Base-by-base conservation (phyloP, 2,329 filamentous ascomycete genomes). In the Leptographium lundbergii region DNA sequence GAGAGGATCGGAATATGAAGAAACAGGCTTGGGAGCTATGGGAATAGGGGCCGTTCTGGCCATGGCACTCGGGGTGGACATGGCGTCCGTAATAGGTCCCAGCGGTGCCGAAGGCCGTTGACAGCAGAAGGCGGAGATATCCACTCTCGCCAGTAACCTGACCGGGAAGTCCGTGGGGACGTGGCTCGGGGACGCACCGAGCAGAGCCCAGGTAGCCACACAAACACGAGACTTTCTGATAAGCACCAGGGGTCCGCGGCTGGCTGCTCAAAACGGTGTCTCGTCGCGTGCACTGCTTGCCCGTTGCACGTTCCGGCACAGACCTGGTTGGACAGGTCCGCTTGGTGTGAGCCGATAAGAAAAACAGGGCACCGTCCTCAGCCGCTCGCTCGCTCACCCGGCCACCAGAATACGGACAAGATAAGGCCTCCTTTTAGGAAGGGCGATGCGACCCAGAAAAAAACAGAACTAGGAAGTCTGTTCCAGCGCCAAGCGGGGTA, bases 41-140 rank as follows among this genome's bases (percentile, higher is more conserved):
- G 82, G 78, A 69, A 86, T 85, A 66, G 82, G 82, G 68, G 80
- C 81, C 72, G 82, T 84, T 71, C 82, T 75, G 63, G 78, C 75
- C 69, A 84, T 74, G 67, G 77, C 71, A 67, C 71, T 74, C 65
- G 79, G 74, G 66, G 75, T 78, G 65, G 80, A 77, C 78, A 82
- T 82, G 72, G 68, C 68, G 70, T 67, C 60, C 63, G 68, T 67
- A 61, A 60, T 60, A 57, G 53, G 34, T n/a, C 36, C n/a, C 6
- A 32, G 22, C 9, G 17, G 22, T 22, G 39, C 24, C 50, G 50
- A 56, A 48, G 27, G 11, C 11, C 25, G 36, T 10, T 29, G 54
- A n/a, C 29, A 36, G 25, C 22, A 29, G 14, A 13, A 50, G 22
- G 47, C 22, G 22, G 47, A 25, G 11, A 50, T 50, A 24, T 22